Evolutionary conservation across 331 rosid species (phyloP), one percentile per base, ranked within the genome.

Genomic region (Arachis monticola): DNA sequence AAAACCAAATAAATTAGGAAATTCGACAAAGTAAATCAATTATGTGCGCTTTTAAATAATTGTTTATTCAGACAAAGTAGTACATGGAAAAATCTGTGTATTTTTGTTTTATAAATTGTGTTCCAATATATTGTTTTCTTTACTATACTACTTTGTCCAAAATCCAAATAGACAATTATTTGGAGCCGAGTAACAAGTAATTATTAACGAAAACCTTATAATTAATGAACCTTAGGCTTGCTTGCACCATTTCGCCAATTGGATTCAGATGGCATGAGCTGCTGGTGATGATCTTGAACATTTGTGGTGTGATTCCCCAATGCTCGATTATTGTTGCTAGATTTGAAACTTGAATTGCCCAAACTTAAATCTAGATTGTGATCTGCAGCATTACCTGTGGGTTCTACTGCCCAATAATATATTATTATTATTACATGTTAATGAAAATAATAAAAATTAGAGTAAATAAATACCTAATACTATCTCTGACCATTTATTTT

Each of bases 331-430:
- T n/a, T 52, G 45, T 51, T 74, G 42, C 30, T 74, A 5, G 80
- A 69, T 76, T 90, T 90, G n/a, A 88, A 74, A 81, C 75, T 87
- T 2, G 96, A 82, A 86, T 83, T 90, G 0, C 99, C 97, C 81
- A 95, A 85, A 83, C 99, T 92, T 75, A 95, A 81, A 83, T 95
- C 99, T 40, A 95, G 85, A 80, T 88, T 86, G 84, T 92, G 97
- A 44, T 86, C 97, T 31, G 48, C 74, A 50, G 79, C 44, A 64
- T 63, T 72, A 22, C 85, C 81, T 1, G 91, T 73, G 22, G 99
- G 67, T 75, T 87, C 91, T 88, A 71, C 84, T 87, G 67, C 38
- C 10, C 41, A 75, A 69, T 17, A 47, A 53, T 30, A 41, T 3
- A 82, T 35, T 35, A 35, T 3, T 3, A 35, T 35, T 14, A 48